Conservation (phyloP, 2,329 filamentous ascomycete species). For the Talaromyces sp. region DNA sequence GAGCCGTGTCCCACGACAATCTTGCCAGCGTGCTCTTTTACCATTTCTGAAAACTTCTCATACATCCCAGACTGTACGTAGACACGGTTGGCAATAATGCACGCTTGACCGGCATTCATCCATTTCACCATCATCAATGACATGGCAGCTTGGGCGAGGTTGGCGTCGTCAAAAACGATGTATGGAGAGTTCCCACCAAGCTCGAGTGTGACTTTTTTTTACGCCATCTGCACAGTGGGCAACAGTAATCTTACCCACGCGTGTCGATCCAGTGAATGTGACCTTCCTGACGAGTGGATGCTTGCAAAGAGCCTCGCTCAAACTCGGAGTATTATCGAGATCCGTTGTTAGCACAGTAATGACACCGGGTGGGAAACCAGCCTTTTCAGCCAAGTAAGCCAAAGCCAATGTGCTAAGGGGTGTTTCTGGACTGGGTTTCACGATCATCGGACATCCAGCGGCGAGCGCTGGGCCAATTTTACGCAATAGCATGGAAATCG, state of each 20-base stretch:
- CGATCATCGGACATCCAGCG: slow-evolving; percentile 41
- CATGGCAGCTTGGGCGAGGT: slow-evolving; percentile 35
- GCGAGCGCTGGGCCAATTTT: slow-evolving; percentile 39
- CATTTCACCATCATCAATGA: slow-evolving; percentile 35
- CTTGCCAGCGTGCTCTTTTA: slow-evolving; percentile 52
- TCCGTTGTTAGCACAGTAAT: slow-evolving; percentile 37
- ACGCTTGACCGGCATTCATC: slow-evolving; percentile 42
- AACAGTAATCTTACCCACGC: slow-evolving; percentile 36
- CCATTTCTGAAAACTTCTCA: slow-evolving; percentile 56
- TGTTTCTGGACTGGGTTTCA: slow-evolving; percentile 39
- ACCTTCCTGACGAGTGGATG: slow-evolving; percentile 34
- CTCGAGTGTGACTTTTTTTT: slow-evolving; percentile 48
- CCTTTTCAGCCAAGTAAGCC: slow-evolving; percentile 34
- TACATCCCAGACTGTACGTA: slow-evolving; percentile 46
- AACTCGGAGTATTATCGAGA: slow-evolving; percentile 32
- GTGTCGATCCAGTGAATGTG: slow-evolving; percentile 37
- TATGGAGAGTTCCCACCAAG: slow-evolving; percentile 47
- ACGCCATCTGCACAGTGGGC: slow-evolving; percentile 35
- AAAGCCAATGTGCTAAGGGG: slow-evolving; percentile 36
- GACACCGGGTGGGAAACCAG: slow-evolving; percentile 36
- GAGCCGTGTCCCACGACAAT: slow-evolving; percentile 63
- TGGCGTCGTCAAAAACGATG: slow-evolving; percentile 44
- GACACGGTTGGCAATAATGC: slow-evolving; percentile 47
- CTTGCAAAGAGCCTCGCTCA: slow-evolving; percentile 35
- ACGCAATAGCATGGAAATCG: slow-evolving; percentile 65